phyloP scores from a whole-genome alignment of 768 basidiomycete genomes.

The Lenzites betulinus region DNA sequence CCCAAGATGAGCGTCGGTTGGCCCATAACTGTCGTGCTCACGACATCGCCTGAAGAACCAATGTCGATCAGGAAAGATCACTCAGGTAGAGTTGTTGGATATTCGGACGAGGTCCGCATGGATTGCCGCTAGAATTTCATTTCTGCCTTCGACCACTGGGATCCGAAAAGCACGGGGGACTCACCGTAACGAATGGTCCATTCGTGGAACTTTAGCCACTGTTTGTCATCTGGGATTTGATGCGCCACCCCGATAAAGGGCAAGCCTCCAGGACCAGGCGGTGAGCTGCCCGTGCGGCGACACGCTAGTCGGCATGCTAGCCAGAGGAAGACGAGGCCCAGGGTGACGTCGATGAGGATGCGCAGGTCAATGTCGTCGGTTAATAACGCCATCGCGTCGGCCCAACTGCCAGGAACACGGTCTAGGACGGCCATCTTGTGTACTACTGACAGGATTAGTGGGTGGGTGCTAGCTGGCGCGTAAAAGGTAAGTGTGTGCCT shows the following conservation, averaged over 20 bases:
- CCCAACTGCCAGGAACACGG: background rate
- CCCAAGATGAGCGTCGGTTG: constrained; percentile 32
- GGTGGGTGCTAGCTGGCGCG: too few species aligned
- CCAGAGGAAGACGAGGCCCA: constrained; percentile 1
- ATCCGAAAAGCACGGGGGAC: background rate
- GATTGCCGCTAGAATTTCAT: too few species aligned
- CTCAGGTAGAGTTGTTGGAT: too few species aligned
- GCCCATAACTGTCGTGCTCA: constrained; percentile 30
- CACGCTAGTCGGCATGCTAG: background rate
- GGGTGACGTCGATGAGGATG: background rate
- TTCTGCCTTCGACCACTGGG: background rate
- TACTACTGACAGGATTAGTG: background rate
- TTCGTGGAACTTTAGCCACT: constrained; percentile 31
- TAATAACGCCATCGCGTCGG: background rate
- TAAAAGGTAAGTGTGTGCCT: background rate
- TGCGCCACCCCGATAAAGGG: constrained; percentile 28
- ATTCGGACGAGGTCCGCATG: too few species aligned
- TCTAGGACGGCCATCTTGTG: background rate
- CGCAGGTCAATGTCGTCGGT: background rate
- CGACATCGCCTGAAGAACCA: constrained; percentile 29
- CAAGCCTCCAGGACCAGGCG: constrained; percentile 27
- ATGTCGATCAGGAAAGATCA: background rate
- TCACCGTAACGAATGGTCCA: constrained; percentile 29
- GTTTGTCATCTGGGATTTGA: constrained; percentile 29
- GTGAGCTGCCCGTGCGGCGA: constrained; percentile 5